Evolutionary conservation across 1,284 basidiomycete genomes (phyloP), one percentile per base, ranked within the genome.

Genomic region (Omphalotus olearius): DNA sequence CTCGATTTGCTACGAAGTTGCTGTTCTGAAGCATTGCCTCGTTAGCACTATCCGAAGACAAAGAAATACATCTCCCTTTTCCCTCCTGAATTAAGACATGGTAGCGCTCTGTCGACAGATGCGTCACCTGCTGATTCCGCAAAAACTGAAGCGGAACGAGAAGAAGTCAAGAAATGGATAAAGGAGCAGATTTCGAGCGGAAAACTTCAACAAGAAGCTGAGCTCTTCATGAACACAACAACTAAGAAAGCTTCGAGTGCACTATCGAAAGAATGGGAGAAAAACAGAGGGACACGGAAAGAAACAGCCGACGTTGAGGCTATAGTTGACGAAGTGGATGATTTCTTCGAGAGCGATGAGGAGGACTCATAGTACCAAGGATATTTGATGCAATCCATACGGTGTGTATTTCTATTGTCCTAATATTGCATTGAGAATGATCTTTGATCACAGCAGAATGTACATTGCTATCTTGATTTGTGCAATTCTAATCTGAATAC

Each of bases 41-140:
- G 14, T 13, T 54, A 91, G 87, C 79, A 91, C 65, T 90, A 86
- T 62, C 88, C 91, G 3, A 92, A 88, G 67, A 73, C 79, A 17
- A 79, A 84, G 62, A 93, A 90, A 72, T 95, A 94, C 65, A 83
- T 94, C 40, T 85, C 91, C 2, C 73, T 95, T 35, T 93, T 91
- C 65, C 90, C 91, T 3, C 80, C 88, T 1, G 80, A 79, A 63
- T 72, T 73, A 20, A 80, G 80, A 47, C 60, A 70, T 41, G 66
- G 68, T 46, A 66, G 70, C 52, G 48, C 57, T 17, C 43, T 50
- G 28, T 45, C 56, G 7, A 52, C 50, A 6, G 42, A 52, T 47
- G 52, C 55, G 26, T 2, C 46, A 4, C 18, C 26, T 23, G n/a
- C 26, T 13, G n/a, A 39, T 17, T 43, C 59, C 6, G 35, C 52